A percentile compares a stretch with the other conserved stretches of the same genome.
These are phyloP conservation scores for Scedosporium boydii DNA, from an alignment of 2,329 filamentous ascomycete genomes.

Conservation along the genomic window DNA sequence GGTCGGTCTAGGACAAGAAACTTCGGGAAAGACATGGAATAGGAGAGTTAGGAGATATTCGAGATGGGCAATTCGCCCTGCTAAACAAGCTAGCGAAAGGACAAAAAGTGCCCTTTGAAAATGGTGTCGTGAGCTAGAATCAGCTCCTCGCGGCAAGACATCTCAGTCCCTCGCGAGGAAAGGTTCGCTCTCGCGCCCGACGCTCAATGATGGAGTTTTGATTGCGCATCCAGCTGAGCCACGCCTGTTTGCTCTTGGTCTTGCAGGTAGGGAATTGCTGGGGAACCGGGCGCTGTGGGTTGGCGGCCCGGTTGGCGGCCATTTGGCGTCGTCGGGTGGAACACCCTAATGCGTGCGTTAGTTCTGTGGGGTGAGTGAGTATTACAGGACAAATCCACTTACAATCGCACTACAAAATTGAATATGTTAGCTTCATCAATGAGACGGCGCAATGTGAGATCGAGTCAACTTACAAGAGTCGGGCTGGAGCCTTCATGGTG, in stretches of 20 bases:
- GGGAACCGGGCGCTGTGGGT: background rate
- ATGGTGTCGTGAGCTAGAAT: background rate
- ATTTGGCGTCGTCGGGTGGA: background rate
- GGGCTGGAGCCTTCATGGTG: slow-evolving; percentile 74
- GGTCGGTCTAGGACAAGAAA: too few species aligned
- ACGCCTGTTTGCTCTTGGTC: slow-evolving; percentile 7
- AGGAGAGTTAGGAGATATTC: too few species aligned
- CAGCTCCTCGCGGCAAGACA: slow-evolving; percentile 5
- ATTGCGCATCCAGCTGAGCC: slow-evolving; percentile 10
- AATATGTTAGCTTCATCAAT: slow-evolving; percentile 29
- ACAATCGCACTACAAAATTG: slow-evolving; percentile 11
- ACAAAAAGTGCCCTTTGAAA: too few species aligned
- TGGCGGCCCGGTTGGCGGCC: background rate
- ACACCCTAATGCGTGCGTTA: slow-evolving; percentile 7
- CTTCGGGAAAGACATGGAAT: too few species aligned
- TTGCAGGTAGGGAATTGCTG: slow-evolving; percentile 2
- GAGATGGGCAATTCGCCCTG: too few species aligned
- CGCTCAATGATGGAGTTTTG: slow-evolving; percentile 8
- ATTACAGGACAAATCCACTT: slow-evolving; percentile 6
- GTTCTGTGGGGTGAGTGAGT: background rate
- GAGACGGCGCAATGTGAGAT: slow-evolving; percentile 22
- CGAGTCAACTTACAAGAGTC: slow-evolving; percentile 38
- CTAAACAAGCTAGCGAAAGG: too few species aligned
- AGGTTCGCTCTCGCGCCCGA: slow-evolving; percentile 2
- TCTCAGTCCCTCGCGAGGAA: slow-evolving; percentile 1